Conservation (phyloP, 2,329 filamentous ascomycete genomes). For the Pyrenophora seminiperda region DNA sequence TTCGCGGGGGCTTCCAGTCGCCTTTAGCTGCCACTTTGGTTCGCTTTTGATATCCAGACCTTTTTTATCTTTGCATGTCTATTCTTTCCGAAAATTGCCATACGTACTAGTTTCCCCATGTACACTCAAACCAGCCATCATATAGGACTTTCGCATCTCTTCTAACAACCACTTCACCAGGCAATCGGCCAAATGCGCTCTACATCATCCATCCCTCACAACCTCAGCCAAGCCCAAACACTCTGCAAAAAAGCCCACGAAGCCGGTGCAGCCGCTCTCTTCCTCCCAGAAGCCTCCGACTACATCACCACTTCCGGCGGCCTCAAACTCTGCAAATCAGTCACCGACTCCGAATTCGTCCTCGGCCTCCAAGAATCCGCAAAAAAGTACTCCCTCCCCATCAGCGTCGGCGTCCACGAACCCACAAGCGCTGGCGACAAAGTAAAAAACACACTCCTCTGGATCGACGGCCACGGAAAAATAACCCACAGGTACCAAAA, state of each 20-base stretch:
- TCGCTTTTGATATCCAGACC: background rate
- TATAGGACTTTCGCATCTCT: background rate
- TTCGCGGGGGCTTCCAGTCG: background rate
- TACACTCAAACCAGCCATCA: too few relatives aligned
- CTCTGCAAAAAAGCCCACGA: constrained; percentile 74
- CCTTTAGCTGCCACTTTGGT: too few relatives aligned
- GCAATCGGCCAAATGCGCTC: constrained; percentile 90
- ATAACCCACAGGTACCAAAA: constrained; percentile 79
- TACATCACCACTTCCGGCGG: constrained; percentile 77
- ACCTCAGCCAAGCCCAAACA: constrained; percentile 76
- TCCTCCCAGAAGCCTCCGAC: constrained; percentile 86
- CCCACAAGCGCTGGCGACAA: constrained; percentile 53
- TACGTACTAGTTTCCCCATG: too few relatives aligned
- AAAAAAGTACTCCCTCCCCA: constrained; percentile 65
- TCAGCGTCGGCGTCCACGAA: constrained; percentile 84
- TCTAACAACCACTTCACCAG: constrained; percentile 51
- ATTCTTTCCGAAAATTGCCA: too few relatives aligned
- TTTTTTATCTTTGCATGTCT: background rate
- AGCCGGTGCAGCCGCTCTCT: constrained; percentile 81
- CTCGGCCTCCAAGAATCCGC: constrained; percentile 74
- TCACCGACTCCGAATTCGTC: constrained; percentile 73
- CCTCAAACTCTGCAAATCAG: constrained; percentile 70
- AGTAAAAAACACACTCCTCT: constrained; percentile 68
- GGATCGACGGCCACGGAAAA: constrained; percentile 66
- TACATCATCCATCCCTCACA: constrained; percentile 75